These are phyloP conservation scores for Juncus effusus DNA, from an alignment of 176 grass and related monocot species.

Conservation along the genomic window DNA sequence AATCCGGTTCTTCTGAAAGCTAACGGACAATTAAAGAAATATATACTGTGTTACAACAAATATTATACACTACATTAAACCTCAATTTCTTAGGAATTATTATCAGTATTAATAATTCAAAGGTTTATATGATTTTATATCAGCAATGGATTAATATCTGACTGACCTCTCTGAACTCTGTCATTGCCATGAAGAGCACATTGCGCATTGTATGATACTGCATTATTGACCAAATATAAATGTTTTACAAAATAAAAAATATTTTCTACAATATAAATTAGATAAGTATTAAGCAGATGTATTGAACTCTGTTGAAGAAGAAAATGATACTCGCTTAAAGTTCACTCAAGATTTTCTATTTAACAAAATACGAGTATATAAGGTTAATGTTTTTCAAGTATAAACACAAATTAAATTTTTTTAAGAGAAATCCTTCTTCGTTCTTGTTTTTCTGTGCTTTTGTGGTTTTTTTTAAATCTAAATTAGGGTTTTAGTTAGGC, in stretches of 20 bases:
- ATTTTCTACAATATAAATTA: conserved; percentile 3
- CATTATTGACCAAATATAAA: conserved; percentile 29
- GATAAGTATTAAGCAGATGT: neutral
- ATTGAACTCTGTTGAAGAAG: neutral
- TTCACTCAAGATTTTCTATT: no score
- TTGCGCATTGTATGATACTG: conserved; percentile 90
- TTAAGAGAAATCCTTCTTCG: no score
- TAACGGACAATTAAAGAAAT: conserved; percentile 24
- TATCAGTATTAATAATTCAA: no score
- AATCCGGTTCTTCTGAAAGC: conserved; percentile 74
- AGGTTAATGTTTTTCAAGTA: no score
- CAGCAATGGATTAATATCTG: neutral
- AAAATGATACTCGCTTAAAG: neutral
- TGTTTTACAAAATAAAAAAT: neutral
- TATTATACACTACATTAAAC: conserved; percentile 11
- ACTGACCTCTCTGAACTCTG: conserved; percentile 75
- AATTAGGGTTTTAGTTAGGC: no score
- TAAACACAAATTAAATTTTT: no score
- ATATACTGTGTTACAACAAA: neutral
- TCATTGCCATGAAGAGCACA: conserved; percentile 94
- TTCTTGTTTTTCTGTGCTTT: no score
- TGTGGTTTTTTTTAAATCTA: no score
- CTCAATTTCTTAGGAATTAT: neutral
- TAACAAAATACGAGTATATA: no score
- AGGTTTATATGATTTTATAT: neutral